phyloP scores from a whole-genome alignment of 73 alveolate genomes.

The Breviolum minutum region DNA sequence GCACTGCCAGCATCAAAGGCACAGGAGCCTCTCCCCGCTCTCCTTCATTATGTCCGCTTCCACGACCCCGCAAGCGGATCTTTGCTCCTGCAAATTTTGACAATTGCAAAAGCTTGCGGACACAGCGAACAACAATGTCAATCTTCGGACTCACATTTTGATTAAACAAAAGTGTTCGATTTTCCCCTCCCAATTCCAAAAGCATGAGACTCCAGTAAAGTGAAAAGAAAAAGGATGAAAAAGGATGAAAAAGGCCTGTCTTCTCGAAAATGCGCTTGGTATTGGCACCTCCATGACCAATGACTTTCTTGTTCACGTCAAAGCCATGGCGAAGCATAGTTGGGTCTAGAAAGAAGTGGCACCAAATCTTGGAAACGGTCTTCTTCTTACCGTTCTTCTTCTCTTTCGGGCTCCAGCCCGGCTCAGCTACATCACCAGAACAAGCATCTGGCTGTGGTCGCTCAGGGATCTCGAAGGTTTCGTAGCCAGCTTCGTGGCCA shows the following conservation, averaged over 20 bases:
- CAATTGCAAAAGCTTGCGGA: background rate
- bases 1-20: conserved; percentile 78
- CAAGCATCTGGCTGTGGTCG: background rate
- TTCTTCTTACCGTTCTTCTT: background rate
- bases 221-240: too few species aligned
- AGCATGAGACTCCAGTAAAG: too few species aligned
- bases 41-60: conserved; percentile 76
- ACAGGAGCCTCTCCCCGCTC: conserved; percentile 91
- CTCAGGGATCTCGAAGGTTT: background rate
- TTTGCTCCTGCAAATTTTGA: conserved; percentile 18
- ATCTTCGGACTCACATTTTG: too few species aligned
- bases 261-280: conserved; percentile 87
- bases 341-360: conserved; percentile 63
- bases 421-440: background rate
- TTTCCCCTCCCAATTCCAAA: too few species aligned
- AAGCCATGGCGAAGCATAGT: conserved; percentile 68
- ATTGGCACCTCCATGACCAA: conserved; percentile 78
- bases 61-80: conserved; percentile 84
- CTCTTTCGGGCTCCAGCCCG: background rate
- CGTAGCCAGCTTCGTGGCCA: background rate
- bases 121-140: too few species aligned
- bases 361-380: conserved; percentile 28
- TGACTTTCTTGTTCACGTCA: conserved; percentile 75
- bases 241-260: conserved; percentile 14
- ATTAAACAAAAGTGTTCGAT: too few species aligned